Conservation (phyloP, 2,329 filamentous ascomycete genomes). For the Xylariaceae sp. region DNA sequence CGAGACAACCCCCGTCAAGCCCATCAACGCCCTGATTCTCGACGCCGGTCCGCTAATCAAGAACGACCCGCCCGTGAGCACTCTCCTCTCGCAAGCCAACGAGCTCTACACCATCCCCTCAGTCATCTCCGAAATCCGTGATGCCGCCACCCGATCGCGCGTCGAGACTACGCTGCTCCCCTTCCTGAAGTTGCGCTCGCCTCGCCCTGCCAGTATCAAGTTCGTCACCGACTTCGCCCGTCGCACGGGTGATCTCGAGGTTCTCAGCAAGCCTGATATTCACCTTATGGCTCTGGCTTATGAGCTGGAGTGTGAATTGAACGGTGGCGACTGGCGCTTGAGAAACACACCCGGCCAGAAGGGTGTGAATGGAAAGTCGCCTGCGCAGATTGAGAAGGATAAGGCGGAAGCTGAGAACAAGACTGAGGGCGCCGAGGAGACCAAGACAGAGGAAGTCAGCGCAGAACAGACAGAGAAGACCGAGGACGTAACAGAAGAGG, state of each 20-base stretch:
- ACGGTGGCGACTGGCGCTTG: slow-evolving; percentile 83
- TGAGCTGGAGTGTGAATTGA: slow-evolving; percentile 87
- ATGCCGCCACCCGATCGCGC: slow-evolving; percentile 71
- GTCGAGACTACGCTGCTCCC: slow-evolving; percentile 81
- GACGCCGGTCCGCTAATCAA: slow-evolving; percentile 92
- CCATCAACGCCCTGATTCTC: slow-evolving; percentile 76
- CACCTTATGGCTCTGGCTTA: slow-evolving; percentile 87
- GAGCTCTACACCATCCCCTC: slow-evolving; percentile 76
- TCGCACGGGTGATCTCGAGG: slow-evolving; percentile 81
- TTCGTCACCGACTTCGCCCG: slow-evolving; percentile 80
- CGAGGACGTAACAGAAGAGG: slow-evolving; percentile 11
- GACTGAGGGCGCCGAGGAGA: background rate
- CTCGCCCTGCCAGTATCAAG: slow-evolving; percentile 70
- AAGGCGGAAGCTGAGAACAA: slow-evolving; percentile 23
- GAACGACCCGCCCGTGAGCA: slow-evolving; percentile 81
- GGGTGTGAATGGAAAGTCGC: slow-evolving; percentile 63
- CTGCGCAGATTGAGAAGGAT: slow-evolving; percentile 41
- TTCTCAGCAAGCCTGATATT: slow-evolving; percentile 83
- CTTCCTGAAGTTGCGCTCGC: slow-evolving; percentile 73
- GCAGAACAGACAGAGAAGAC: slow-evolving; percentile 4
- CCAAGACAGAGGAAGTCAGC: background rate
- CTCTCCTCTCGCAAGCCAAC: slow-evolving; percentile 71
- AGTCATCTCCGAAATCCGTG: slow-evolving; percentile 82
- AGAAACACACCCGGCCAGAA: slow-evolving; percentile 76
- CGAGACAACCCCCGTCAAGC: slow-evolving; percentile 43